Evolutionary conservation across 768 basidiomycete genomes (phyloP).

Genomic region (Pilatotrama ljubarskyi): DNA sequence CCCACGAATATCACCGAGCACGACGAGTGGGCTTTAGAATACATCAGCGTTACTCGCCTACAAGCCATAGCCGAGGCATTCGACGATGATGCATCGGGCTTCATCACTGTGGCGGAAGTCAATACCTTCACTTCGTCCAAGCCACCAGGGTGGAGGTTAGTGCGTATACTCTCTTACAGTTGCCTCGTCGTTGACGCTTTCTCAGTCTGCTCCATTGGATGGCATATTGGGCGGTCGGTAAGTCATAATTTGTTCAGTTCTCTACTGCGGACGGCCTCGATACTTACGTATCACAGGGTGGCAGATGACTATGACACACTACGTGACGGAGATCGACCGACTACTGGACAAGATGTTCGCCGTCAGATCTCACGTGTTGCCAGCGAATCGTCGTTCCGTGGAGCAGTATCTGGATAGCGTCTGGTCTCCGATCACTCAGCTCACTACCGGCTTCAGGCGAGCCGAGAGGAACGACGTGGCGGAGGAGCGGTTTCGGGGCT

Average conservation of each 20-base stretch:
- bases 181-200: not conserved
- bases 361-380: constrained; percentile 10
- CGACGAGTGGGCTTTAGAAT: constrained; percentile 37
- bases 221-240: constrained; percentile 37
- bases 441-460: constrained; percentile 13
- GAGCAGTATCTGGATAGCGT: constrained; percentile 29
- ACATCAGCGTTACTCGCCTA: constrained; percentile 34
- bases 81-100: constrained; percentile 41
- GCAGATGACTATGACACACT: constrained; percentile 21
- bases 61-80: constrained; percentile 39
- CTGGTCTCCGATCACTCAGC: constrained; percentile 6
- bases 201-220: constrained; percentile 33
- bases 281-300: constrained; percentile 19
- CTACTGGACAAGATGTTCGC: constrained; percentile 20
- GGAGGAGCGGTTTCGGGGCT: constrained; percentile 27
- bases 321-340: constrained; percentile 13
- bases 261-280: not conserved
- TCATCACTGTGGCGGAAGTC: constrained; percentile 36
- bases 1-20: constrained; percentile 12
- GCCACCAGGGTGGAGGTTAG: constrained; percentile 34
- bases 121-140: constrained; percentile 32
- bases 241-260: not conserved
- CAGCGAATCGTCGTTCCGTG: constrained; percentile 26
- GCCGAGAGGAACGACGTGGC: constrained; percentile 26
- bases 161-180: not conserved